Base-by-base conservation (phyloP, 352 stramenopile genomes). In the Pythium dissotocum region DNA sequence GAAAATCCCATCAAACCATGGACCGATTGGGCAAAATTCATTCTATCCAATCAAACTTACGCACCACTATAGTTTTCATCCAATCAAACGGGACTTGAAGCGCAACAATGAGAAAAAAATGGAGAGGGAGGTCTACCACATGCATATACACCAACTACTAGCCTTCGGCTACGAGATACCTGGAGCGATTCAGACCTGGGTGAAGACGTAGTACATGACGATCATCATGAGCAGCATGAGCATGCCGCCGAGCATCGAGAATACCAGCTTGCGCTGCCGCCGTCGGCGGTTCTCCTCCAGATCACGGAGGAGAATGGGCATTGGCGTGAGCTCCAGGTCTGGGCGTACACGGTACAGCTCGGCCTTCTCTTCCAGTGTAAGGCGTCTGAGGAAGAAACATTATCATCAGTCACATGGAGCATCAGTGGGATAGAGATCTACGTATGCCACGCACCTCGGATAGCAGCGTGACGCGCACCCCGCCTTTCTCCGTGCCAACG, bases 201-300 rank as follows among this genome's bases (percentile, higher is more conserved):
- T 75, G 46, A 90, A 77, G 69, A 90, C 72, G 70, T 91, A 93
- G 78, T 91, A 93, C 64, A 89, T 88, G 53, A 93, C 80, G 48
- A 91, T 72, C 69, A 93, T 76, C 77, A 91, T 87, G 66, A 91
- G 67, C 51, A 90, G 57, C 48, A 90, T 70, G 61, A 93, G 80
- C 56, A 79, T 79, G 49, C 81, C 80, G 48, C 78, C 83, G 44
- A 91, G 73, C 33, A 87, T 61, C 18, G 80, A 85, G 65, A 93
- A 91, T 67, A 93, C 78, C 56, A 90, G 70, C 55, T 85, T 85
- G 65, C 85, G 85, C 58, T 93, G 85, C 48, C 76, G 75, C 38
- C 75, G 78, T 62, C 81, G 73, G 10, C 82, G 77, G 59, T 80
- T 71, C 58, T 93, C 85, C 38, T 91, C 83, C 6, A 89, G 68